Conservation (phyloP, 176 grass and related monocot species). For the Oryza punctata region DNA sequence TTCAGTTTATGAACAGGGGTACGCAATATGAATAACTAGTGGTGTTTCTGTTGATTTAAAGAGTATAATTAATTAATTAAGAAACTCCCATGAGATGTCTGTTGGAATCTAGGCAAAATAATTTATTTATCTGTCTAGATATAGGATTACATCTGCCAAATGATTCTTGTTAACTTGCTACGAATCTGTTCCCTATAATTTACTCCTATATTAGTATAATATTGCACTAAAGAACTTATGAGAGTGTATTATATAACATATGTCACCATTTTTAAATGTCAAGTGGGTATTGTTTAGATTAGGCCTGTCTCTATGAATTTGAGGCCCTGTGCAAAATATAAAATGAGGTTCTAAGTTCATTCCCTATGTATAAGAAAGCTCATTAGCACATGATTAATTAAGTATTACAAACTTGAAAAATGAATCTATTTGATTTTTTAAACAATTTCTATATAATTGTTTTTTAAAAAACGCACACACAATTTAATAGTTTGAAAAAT, state of each 20-base stretch:
- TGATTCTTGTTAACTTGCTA: slow-evolving; percentile 17
- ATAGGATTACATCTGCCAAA: not conserved
- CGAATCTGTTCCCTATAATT: not conserved
- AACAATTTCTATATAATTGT: too few species aligned
- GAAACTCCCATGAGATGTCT: not conserved
- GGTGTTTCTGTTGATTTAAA: not conserved
- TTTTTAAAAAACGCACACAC: too few species aligned
- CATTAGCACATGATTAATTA: too few species aligned
- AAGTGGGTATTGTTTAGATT: slow-evolving; percentile 9
- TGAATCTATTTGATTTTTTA: too few species aligned
- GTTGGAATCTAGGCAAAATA: slow-evolving; percentile 22
- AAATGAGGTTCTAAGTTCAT: too few species aligned
- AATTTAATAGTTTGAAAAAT: too few species aligned
- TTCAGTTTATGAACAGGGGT: not conserved
- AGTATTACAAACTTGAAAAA: too few species aligned
- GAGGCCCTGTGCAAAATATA: too few species aligned
- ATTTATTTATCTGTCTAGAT: not conserved
- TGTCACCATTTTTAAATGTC: slow-evolving; percentile 8
- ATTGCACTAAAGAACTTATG: not conserved
- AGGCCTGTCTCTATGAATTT: too few species aligned
- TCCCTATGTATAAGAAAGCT: too few species aligned
- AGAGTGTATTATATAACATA: slow-evolving; percentile 7
- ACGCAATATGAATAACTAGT: not conserved
- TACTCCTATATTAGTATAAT: not conserved
- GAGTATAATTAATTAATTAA: not conserved